Base-by-base conservation (phyloP, 305 asterid species). In the Fraxinus baroniana region DNA sequence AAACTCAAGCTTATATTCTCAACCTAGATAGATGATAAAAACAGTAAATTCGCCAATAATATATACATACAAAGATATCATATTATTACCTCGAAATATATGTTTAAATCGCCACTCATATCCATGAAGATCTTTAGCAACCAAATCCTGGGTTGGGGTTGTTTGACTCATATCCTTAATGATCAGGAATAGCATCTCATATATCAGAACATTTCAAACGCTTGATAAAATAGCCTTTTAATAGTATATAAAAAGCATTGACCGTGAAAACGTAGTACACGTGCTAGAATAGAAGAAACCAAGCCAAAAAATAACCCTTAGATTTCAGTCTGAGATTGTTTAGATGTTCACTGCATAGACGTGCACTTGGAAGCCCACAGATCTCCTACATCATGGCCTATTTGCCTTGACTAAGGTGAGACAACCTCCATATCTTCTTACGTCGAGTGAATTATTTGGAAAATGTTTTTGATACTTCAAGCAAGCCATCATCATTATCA, bases 121-220 rank as follows among this genome's bases (percentile, higher is more conserved):
- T 22, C 97, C 95, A 80, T 93, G 98, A 77, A 95, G 90, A 87
- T 95, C 98, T 83, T 86, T 92, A 72, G 98, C 93, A 15, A 90
- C 91, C 92, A 95, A 91, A 78, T 95, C 98, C 81, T 95, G 98
- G 55, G 94, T 90, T 4, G 98, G 98, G 44, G 90, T 93, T 37
- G 86, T 87, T 83, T 92, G 98, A 78, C 89, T 90, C 98, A 95
- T 92, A 81, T 95, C 98, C 98, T 94, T 80, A 26, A 62, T 41
- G 74, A 73, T 74, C 22, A 87, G 3, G 39, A 73, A 64, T 3
- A 41, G 20, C 66, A 75, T 32, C 30, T 79, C 78, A 85, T 70
- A 79, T 10, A 57, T 78, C 33, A 83, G 80, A 80, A 52, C 44
- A 44, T 1, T 2, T 81, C 28, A 55, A 77, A 73, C 13, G 6